Evolutionary conservation across 1,284 basidiomycete species (phyloP), one percentile per base, ranked within the genome.

Genomic region (Schizophyllum commune): DNA sequence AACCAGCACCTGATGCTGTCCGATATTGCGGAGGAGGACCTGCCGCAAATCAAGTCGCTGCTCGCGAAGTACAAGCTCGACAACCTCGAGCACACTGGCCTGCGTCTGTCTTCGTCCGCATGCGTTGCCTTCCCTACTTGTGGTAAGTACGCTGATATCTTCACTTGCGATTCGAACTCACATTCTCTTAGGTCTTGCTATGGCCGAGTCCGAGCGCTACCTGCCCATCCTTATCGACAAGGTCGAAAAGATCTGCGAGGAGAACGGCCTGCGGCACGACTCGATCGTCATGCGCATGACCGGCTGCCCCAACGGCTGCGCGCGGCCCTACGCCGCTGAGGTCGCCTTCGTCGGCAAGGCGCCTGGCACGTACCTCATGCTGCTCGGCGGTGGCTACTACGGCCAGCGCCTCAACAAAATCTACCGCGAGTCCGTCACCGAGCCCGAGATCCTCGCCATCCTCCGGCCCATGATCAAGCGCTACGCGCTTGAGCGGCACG

Each of bases 91-190:
- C 88, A 89, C 69, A 85, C 87, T 22, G 96, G 84, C 6, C 74
- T 99, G 69, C 83, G 95, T 64, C 77, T 98, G 55, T 90, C 91
- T 5, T 91, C 90, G 5, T 94, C 92, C 6, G 94, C 97, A 20
- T 99, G 97, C 77, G 96, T 99, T 62, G 91, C 96, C 1, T 97
- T 99, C 83, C 96, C 97, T 5, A 99, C 96, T 4, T 99, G 95
- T 71, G 90, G 88, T 80, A 65, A 61, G 81, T 75, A 55, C 2
- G n/a, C 27, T 21, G 11, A 5, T 55, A 4, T 32, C 3, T 3
- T 3, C 4, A 51, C 53, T 32, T 53, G 19, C 11, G 52, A 54
- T 56, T 57, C 6, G 55, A 20, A 9, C 54, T 20, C 4, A 15
- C 27, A 52, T 54, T 55, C 15, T 58, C 59, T 17, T 51, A 84